Percentiles rank a stretch among this genome's conserved stretches.
Conservation (phyloP, 768 basidiomycete species). For the Dictyophora rubrovolvata region DNA sequence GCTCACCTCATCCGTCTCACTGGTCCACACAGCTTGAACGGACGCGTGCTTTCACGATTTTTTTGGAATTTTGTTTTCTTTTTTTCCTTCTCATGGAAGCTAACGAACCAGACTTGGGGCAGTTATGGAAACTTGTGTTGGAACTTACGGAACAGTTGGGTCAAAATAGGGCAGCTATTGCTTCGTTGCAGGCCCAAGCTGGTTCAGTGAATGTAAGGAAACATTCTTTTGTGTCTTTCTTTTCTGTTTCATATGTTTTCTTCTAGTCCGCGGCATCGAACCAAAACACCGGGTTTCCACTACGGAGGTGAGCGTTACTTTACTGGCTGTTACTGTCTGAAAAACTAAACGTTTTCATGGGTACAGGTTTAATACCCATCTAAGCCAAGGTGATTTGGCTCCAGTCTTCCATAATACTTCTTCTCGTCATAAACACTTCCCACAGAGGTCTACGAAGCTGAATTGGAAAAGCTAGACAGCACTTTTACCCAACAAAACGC, state of each 20-base stretch:
- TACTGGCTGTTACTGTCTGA: background rate
- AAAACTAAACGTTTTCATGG: background rate
- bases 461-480: slow-evolving; percentile 82
- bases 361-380: slow-evolving; percentile 77
- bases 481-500: slow-evolving; percentile 77
- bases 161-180: slow-evolving; percentile 65
- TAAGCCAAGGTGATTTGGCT: slow-evolving; percentile 54
- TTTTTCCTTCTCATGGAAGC: background rate
- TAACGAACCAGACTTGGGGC: slow-evolving; percentile 16
- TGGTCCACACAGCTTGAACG: too few relatives aligned
- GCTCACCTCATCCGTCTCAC: background rate
- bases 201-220: slow-evolving; percentile 66
- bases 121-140: slow-evolving; percentile 41
- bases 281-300: slow-evolving; percentile 83
- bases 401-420: slow-evolving; percentile 2
- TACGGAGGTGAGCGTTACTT: slow-evolving; percentile 50
- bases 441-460: slow-evolving; percentile 80
- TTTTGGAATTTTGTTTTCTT: too few relatives aligned
- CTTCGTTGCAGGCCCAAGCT: slow-evolving; percentile 60
- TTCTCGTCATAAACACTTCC: background rate
- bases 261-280: slow-evolving; percentile 76
- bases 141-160: slow-evolving; percentile 80
- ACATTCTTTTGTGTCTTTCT: background rate
- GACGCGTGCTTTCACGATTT: too few relatives aligned
- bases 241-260: background rate